Evolutionary conservation across 768 basidiomycete species (phyloP), one percentile per base, ranked within the genome.

Genomic region (Hericium alpestre): DNA sequence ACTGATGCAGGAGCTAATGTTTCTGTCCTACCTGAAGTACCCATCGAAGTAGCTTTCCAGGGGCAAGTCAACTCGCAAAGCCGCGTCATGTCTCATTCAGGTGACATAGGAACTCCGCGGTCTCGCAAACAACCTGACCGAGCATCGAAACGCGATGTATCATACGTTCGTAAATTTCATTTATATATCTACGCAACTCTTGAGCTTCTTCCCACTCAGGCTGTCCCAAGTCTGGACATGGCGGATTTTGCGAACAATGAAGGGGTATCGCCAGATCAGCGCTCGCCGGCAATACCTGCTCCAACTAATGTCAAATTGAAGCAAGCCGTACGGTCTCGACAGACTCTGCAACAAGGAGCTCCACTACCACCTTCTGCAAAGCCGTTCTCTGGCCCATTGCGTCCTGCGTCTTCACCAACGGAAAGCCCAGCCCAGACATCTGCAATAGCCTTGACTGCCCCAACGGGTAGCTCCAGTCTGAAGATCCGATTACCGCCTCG

Each of bases 51-150:
- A 50, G 3, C 48, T 18, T 22, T 50, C 7, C 22, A 16, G 43
- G 43, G 43, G 8, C 22, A 46, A 46, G 22, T 5, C 16, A 22
- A n/a, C 10, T 46, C 43, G n/a, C 22, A 46, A 46, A 46, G 43
- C 43, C 43, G 7, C 10, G 12, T 9, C 13, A 46, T 46, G 32
- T 22, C 43, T 22, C 16, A 50, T 22, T 23, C 48, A 50, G 48
- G 22, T 13, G 16, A 22, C 48, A 50, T n/a, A 27, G 27, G 16
- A 38, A 23, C 37, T 38, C 15, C 20, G 39, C 48, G 60, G 11
- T 60, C 54, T 47, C 60, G 62, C 13, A 63, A 55, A 38, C 62
- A 63, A 41, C 62, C 62, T 12, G 51, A 57, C 12, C 60, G 62
- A 10, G 62, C 62, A 27, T 63, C 62, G 25, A 63, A 63, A 32